Evolutionary conservation across 2,329 filamentous ascomycete species (phyloP), one percentile per base, ranked within the genome.

Genomic region (Dactylellina haptotyla): DNA sequence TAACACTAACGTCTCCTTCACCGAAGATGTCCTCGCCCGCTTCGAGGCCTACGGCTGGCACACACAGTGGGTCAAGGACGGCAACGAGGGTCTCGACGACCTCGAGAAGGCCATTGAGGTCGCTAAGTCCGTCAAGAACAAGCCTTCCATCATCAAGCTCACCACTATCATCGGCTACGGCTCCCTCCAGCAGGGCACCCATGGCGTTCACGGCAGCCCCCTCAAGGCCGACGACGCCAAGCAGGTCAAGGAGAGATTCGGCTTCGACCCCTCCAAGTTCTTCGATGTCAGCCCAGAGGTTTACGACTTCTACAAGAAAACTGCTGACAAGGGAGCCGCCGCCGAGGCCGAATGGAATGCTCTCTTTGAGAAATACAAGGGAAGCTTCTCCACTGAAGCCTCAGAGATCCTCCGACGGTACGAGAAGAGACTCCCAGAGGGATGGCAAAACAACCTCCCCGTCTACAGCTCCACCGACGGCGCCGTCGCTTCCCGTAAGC

Each of bases 31-130:
- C 75, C 82, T 86, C 79, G 95, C 96, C 88, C 89, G 94, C 80
- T 98, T 98, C 83, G 92, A 98, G 85, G 82, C 95, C 75, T 99
- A 97, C 83, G 95, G 93, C 85, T 99, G 95, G 95, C 93, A 99
- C 84, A 88, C 89, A 74, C 84, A 91, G 80, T 86, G 86, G 82
- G 93, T 99, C 81, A 85, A 89, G 79, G 88, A 98, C 79, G 95
- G 95, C 83, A 91, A 99, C 86, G 83, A 87, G 82, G 92, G 98
- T 83, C 88, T 97, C 67, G 89, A 89, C 77, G 88, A 83, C 80
- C 98, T 99, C 75, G 93, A 96, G 85, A 88, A 86, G 75, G 95
- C 95, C 79, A 91, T 99, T 82, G 87, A 89, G 83, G 87, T 91
- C 84, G 90, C 89, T 82, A 89, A 94, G 85, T 85, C 89, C 77